Evolutionary conservation across 176 grass and related monocot species (phyloP), one percentile per base, ranked within the genome.

Genomic region (Juncus inflexus): DNA sequence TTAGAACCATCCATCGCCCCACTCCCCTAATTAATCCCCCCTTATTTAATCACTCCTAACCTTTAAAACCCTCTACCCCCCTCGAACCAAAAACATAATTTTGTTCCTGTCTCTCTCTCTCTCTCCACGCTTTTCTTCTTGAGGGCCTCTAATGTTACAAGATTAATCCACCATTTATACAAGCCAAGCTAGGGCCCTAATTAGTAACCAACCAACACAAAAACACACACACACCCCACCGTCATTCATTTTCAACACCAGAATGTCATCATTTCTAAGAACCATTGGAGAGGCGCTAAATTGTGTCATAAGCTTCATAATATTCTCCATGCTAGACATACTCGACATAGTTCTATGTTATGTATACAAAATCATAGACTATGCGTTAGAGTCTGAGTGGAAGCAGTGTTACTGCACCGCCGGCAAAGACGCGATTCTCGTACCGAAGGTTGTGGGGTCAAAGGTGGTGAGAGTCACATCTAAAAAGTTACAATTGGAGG

Each of bases 311-410:
- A 97, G 92, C 77, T 89, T 97, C 52, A 12, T 97, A 12, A 79
- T 97, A n/a, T 97, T 97, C 85, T 97, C 92, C 41, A 37, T 84
- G 52, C 67, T 97, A 5, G 92, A 97, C 55, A 77, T 89, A 8
- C 74, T 97, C 50, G 92, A 97, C 74, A 66, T 91, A 55, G 82
- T 91, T 58, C 82, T 97, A 59, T 97, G 92, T 77, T 12, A 86
- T 3, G 92, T 91, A 28, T 97, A 91, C 83, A 97, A 97, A 80
- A 38, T 97, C 12, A 77, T 91, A 12, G 92, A 97, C 56, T 91
- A 97, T 58, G 77, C 79, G 12, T 74, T 86, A 36, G 87, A 97
- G 71, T 78, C 87, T 2, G 87, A 97, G 79, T 91, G 92, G 92
- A 97, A 86, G 84, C 56, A 84, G 7, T 97, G 92, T 76, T 97